Base-by-base conservation (phyloP, 768 basidiomycete species). In the Hericium alpestre region DNA sequence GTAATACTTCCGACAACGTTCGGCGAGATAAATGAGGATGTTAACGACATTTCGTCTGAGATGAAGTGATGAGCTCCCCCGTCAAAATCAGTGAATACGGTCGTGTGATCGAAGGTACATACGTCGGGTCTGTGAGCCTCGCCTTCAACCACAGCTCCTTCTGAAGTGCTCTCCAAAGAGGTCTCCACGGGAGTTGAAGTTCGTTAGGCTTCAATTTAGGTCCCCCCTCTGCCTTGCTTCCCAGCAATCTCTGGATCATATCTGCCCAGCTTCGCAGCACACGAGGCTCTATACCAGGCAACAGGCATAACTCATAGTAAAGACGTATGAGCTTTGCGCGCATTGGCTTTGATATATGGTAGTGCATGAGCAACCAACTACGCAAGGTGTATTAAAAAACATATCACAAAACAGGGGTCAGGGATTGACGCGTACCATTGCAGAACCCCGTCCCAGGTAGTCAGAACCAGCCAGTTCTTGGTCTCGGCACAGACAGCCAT, bases 291-390 rank as follows among this genome's bases (percentile, higher is more conserved):
- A 90, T 72, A 51, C 88, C 88, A 48, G 89, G 90, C 8, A 88
- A 67, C 38, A 89, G 71, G 67, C 79, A 82, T n/a, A 92, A 70
- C 64, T 91, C 86, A 64, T 87, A 91, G 70, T 90, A 90, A 51
- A 92, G 71, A 39, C 76, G 77, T 13, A 83, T 86, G 54, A 92
- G 80, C 67, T 81, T 84, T 20, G 84, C 82, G 16, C 90, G 85
- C 49, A 80, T 82, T 37, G 81, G 64, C 57, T 79, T 87, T 47
- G 78, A 70, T 63, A 92, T 79, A 3, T 89, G 90, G 68, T 91
- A 92, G 41, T 82, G 82, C 82, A 91, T 81, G 61, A 85, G 73
- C 51, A 91, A 67, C 89, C 90, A 92, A 69, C 89, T 91, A 25
- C 54, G 7, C 38, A 43, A 20, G 40, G 48, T 25, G 38, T 18